These are phyloP conservation scores for Thalia dealbata DNA, from an alignment of 176 grass and related monocot genomes.

Conservation along the genomic window DNA sequence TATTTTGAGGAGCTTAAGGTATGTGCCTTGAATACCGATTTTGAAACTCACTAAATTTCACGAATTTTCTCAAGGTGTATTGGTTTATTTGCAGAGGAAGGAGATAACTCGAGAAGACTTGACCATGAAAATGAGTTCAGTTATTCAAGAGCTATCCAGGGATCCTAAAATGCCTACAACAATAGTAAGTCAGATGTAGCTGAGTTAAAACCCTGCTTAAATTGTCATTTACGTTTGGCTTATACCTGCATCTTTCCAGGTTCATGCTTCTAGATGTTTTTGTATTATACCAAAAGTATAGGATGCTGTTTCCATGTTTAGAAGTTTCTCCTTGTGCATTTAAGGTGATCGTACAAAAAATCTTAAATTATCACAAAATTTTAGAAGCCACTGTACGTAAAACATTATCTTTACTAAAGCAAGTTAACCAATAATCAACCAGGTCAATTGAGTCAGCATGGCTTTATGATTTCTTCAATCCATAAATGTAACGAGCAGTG, in stretches of 20 bases:
- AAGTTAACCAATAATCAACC: too few relatives aligned
- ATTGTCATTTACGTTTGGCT: not conserved
- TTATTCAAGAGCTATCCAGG: not conserved
- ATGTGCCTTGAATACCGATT: not conserved
- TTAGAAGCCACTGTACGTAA: too few relatives aligned
- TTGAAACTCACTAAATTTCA: not conserved
- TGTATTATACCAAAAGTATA: not conserved
- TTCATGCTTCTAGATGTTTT: not conserved
- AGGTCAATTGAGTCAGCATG: too few relatives aligned
- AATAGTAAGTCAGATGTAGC: not conserved
- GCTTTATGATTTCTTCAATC: too few relatives aligned
- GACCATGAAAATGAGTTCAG: not conserved
- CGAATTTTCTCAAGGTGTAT: not conserved
- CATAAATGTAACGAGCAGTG: too few relatives aligned
- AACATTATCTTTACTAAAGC: too few relatives aligned
- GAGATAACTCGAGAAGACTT: not conserved
- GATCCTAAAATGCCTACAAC: not conserved
- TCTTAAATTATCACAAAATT: too few relatives aligned
- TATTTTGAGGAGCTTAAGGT: not conserved
- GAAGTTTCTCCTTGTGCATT: too few relatives aligned
- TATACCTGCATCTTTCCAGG: not conserved
- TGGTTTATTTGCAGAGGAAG: not conserved
- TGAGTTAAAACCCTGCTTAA: not conserved
- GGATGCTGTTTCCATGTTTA: too few relatives aligned
- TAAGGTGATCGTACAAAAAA: too few relatives aligned